These are phyloP conservation scores for Candida albicans DNA, from an alignment of 1,139 yeast genomes.

Conservation along the genomic window DNA sequence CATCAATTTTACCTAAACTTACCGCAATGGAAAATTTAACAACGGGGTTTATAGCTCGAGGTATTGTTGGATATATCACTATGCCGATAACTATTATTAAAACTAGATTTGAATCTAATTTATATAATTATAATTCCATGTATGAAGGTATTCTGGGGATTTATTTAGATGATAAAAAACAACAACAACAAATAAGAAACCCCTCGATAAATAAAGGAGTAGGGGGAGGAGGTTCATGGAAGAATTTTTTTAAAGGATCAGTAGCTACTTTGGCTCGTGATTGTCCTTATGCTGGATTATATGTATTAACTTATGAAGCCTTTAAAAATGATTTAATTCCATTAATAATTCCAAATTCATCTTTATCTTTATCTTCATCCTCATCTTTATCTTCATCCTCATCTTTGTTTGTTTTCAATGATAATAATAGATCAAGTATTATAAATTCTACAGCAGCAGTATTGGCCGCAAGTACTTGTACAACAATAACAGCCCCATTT, in stretches of 20 bases:
- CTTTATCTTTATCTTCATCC: too few relatives aligned
- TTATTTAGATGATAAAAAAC: constrained; percentile 28
- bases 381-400: too few relatives aligned
- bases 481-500: constrained; percentile 89
- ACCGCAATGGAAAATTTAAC: constrained; percentile 67
- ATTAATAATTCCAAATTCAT: constrained; percentile 11
- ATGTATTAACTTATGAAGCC: constrained; percentile 80
- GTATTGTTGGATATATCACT: constrained; percentile 80
- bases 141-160: constrained; percentile 62
- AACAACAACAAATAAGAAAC: neutral
- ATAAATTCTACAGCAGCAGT: constrained; percentile 74
- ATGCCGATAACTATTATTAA: constrained; percentile 98
- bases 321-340: constrained; percentile 49
- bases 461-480: constrained; percentile 74
- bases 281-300: constrained; percentile 95
- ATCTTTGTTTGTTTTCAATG: too few relatives aligned
- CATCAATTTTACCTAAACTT: constrained; percentile 63
- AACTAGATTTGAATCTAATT: constrained; percentile 80
- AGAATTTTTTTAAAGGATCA: constrained; percentile 83
- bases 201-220: too few relatives aligned
- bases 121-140: constrained; percentile 69
- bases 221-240: constrained; percentile 28
- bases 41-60: constrained; percentile 80
- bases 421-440: constrained; percentile 41
- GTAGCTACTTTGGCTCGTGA: constrained; percentile 87